Base-by-base conservation (phyloP, 2,329 filamentous ascomycete species). In the Cryphonectria naterciae region DNA sequence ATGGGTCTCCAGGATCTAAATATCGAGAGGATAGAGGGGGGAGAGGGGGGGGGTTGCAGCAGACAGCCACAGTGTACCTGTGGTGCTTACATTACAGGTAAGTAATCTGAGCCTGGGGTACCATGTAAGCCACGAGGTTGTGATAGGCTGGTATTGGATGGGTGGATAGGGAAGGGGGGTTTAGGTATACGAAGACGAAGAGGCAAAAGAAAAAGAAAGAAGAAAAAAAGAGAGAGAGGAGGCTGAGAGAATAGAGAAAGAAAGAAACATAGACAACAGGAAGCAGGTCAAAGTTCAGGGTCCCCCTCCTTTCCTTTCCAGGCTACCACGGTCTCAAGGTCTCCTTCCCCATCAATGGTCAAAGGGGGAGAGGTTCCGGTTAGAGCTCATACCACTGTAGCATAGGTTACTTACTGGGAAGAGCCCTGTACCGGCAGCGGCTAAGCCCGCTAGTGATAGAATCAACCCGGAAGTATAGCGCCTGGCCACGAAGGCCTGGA, bases 401-500 rank as follows among this genome's bases (percentile, higher is more conserved):
- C 39, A 64, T 39, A 64, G n/a, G 39, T 7, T 13, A 15, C 13
- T 10, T 49, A 10, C 61, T 43, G 61, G 61, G 61, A 64, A 64
- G 61, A 25, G 61, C 61, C 61, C 61, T 64, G 61, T 8, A 64
- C 37, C 4, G 8, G 22, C 39, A 46, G 39, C 61, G 61, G 61
- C 61, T 64, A 28, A 43, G 41, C 61, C 61, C 61, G 61, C 61
- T 46, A 64, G 61, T 35, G 32, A 62, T 22, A 62, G 35, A 62
- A 22, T 25, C 37, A 62, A 62, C 37, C 60, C 8, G 35, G 37
- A 19, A 2, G 32, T 19, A 35, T 35, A 41, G 60, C 37, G 37
- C 35, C 60, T 41, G n/a, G 25, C 25, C 25, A 32, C 28, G 25
- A 56, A 28, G 43, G 15, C 19, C 43, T 46, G 43, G 43, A n/a